phyloP scores from a whole-genome alignment of 306 rosid species.

The Urtica urens region DNA sequence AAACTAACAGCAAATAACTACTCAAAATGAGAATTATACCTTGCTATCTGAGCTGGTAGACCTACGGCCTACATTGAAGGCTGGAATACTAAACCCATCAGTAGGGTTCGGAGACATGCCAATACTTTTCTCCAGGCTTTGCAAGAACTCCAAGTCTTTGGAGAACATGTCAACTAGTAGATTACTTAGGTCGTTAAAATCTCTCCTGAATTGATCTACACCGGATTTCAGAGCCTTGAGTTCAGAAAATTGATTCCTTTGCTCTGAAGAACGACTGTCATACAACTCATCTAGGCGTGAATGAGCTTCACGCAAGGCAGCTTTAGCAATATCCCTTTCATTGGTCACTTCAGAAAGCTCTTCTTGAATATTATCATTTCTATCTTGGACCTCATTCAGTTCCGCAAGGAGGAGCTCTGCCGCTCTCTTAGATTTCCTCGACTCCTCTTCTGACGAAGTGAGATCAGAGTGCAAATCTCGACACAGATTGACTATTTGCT shows the following conservation, averaged over 20 bases:
- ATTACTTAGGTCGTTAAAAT: slow-evolving; percentile 44
- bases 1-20: neutral
- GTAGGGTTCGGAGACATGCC: slow-evolving; percentile 33
- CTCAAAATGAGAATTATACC: slow-evolving; percentile 32
- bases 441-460: slow-evolving; percentile 61
- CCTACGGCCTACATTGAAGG: slow-evolving; percentile 21
- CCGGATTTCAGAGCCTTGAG: slow-evolving; percentile 48
- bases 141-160: slow-evolving; percentile 47
- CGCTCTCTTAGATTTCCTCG: slow-evolving; percentile 75
- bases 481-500: slow-evolving; percentile 47
- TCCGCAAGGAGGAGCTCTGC: slow-evolving; percentile 87
- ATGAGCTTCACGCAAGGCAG: slow-evolving; percentile 58
- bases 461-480: slow-evolving; percentile 34
- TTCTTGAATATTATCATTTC: slow-evolving; percentile 86
- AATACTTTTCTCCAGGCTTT: slow-evolving; percentile 51
- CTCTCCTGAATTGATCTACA: slow-evolving; percentile 47
- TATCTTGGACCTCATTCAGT: slow-evolving; percentile 94
- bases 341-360: slow-evolving; percentile 55
- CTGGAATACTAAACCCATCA: slow-evolving; percentile 27
- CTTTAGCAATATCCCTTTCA: slow-evolving; percentile 60
- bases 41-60: slow-evolving; percentile 27
- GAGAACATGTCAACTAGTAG: slow-evolving; percentile 34
- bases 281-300: slow-evolving; percentile 54
- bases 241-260: slow-evolving; percentile 42
- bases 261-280: slow-evolving; percentile 36